A percentile compares a stretch with the other conserved stretches of the same genome.
These are phyloP conservation scores for Saturnispora bothae DNA, from an alignment of 805 yeast genomes.

Conservation along the genomic window DNA sequence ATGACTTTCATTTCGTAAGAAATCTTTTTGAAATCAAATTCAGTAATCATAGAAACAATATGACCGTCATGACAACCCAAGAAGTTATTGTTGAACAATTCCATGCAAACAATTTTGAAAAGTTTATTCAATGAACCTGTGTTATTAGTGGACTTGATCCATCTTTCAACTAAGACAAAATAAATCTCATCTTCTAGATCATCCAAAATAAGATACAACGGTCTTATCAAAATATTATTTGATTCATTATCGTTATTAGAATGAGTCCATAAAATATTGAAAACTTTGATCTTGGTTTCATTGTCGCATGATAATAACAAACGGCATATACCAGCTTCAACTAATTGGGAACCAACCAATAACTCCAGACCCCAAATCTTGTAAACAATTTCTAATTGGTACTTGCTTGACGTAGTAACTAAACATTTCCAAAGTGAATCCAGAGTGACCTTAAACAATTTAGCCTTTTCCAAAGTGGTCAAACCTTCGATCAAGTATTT, in stretches of 20 bases:
- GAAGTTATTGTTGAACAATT: conserved; percentile 34
- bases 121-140: conserved; percentile 52
- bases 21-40: conserved; percentile 53
- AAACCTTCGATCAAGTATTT: conserved; percentile 25
- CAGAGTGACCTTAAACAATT: conserved; percentile 32
- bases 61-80: conserved; percentile 11
- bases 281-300: conserved; percentile 39
- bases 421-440: conserved; percentile 47
- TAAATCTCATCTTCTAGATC: conserved; percentile 39
- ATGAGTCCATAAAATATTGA: conserved; percentile 67
- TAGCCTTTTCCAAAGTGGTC: conserved; percentile 26
- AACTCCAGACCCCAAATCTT: conserved; percentile 52
- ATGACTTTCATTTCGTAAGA: conserved; percentile 51
- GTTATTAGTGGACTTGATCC: conserved; percentile 35
- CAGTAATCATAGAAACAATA: conserved; percentile 6
- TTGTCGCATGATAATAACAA: conserved; percentile 35
- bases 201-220: conserved; percentile 60
- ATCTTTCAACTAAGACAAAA: conserved; percentile 34
- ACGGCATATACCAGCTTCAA: conserved; percentile 65
- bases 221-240: conserved; percentile 44
- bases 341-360: conserved; percentile 39
- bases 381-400: conserved; percentile 64
- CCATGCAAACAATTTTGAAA: conserved; percentile 44
- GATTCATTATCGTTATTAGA: conserved; percentile 40
- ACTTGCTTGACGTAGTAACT: conserved; percentile 36